A percentile compares a stretch with the other conserved stretches of the same genome.
phyloP scores from a whole-genome alignment of 1,284 basidiomycete species.

The Cryptococcus depauperatus region DNA sequence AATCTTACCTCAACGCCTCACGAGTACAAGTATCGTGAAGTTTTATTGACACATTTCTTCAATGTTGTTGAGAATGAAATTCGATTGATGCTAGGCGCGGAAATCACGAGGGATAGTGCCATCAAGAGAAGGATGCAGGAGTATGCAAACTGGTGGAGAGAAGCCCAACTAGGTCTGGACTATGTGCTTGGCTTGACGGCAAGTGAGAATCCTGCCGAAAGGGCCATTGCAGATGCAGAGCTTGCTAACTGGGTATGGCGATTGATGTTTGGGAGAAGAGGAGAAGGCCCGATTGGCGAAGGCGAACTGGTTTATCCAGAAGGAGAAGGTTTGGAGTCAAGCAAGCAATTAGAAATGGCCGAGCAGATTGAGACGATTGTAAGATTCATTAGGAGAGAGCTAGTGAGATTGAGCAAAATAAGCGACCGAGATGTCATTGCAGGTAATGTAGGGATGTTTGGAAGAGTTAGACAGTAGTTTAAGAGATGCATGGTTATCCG shows the following conservation, averaged over 20 bases:
- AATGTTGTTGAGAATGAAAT: conserved; percentile 88
- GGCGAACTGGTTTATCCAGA: conserved; percentile 18
- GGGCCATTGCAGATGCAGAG: conserved; percentile 55
- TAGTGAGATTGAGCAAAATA: conserved; percentile 61
- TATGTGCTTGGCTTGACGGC: conserved; percentile 48
- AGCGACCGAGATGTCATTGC: conserved; percentile 61
- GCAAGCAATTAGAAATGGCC: conserved; percentile 54
- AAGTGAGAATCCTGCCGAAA: conserved; percentile 17
- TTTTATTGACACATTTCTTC: conserved; percentile 89
- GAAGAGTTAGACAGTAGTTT: conserved; percentile 22
- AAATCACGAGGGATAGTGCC: conserved; percentile 56
- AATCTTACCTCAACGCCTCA: conserved; percentile 45
- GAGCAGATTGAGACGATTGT: conserved; percentile 68
- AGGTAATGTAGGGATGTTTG: conserved; percentile 45
- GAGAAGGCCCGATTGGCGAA: conserved; percentile 11
- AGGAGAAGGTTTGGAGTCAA: conserved; percentile 47
- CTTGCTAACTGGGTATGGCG: conserved; percentile 86
- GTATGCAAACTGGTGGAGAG: conserved; percentile 85
- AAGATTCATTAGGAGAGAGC: conserved; percentile 69
- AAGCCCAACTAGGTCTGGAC: conserved; percentile 73
- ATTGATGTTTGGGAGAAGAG: conserved; percentile 58
- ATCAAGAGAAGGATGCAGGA: conserved; percentile 84
- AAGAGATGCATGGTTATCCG: neutral
- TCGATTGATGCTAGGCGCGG: conserved; percentile 59
- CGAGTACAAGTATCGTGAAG: conserved; percentile 14